These are phyloP conservation scores for Pythium plurisporium DNA, from an alignment of 352 stramenopile genomes.

Conservation along the genomic window DNA sequence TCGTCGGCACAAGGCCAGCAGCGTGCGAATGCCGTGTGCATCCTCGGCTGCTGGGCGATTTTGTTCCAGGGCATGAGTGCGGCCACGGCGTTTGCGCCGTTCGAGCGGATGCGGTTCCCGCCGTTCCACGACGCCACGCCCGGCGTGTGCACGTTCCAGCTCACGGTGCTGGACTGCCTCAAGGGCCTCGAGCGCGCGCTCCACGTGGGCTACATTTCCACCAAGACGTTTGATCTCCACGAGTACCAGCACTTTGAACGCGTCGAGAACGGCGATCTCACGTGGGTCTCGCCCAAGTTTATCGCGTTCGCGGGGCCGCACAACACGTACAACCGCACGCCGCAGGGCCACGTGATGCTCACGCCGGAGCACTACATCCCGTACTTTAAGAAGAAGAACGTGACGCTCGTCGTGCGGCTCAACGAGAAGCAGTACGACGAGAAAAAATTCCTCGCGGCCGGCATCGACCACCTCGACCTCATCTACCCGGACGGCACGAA, in stretches of 20 bases:
- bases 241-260: slow-evolving; percentile 96
- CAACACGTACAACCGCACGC: slow-evolving; percentile 50
- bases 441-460: slow-evolving; percentile 66
- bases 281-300: slow-evolving; percentile 92
- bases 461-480: slow-evolving; percentile 89
- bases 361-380: slow-evolving; percentile 90
- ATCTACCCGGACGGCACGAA: slow-evolving; percentile 93
- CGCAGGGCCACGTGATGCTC: slow-evolving; percentile 86
- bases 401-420: slow-evolving; percentile 90
- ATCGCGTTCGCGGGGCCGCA: slow-evolving; percentile 93
- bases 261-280: slow-evolving; percentile 94
- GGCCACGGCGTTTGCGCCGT: slow-evolving; percentile 69
- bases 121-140: slow-evolving; percentile 92
- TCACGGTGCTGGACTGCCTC: slow-evolving; percentile 90
- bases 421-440: slow-evolving; percentile 95
- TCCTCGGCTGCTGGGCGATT: slow-evolving; percentile 88
- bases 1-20: slow-evolving; percentile 63
- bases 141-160: slow-evolving; percentile 79
- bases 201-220: slow-evolving; percentile 75
- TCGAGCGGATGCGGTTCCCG: slow-evolving; percentile 45
- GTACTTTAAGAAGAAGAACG: slow-evolving; percentile 89
- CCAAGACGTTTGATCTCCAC: slow-evolving; percentile 82
- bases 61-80: slow-evolving; percentile 79
- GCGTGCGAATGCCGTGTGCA: slow-evolving; percentile 85
- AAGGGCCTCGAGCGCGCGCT: slow-evolving; percentile 80